A percentile compares a stretch with the other conserved stretches of the same genome.
Conservation (phyloP, 2,329 filamentous ascomycete species). For the Ophiostoma piceae region DNA sequence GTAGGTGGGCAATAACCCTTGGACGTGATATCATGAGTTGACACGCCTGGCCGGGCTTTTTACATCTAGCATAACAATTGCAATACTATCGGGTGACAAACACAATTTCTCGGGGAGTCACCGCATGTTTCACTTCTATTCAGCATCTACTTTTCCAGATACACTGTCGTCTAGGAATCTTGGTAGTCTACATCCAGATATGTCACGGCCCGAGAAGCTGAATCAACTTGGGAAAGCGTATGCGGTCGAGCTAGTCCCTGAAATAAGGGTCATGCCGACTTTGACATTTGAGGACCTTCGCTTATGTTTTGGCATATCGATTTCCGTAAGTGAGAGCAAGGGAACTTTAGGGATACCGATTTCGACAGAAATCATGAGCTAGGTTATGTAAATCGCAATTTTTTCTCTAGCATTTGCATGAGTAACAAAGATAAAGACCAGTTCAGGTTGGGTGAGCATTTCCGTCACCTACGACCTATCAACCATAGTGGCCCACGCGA, state of each 20-base stretch:
- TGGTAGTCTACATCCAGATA: conserved; percentile 3
- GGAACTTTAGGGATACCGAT: background rate
- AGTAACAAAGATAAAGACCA: background rate
- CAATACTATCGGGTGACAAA: background rate
- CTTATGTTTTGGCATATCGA: background rate
- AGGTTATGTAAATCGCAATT: background rate
- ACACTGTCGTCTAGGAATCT: background rate
- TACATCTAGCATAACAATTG: background rate
- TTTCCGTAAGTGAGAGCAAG: background rate
- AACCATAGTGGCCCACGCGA: background rate
- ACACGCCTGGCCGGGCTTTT: background rate
- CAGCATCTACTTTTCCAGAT: conserved; percentile 3
- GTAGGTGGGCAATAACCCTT: background rate
- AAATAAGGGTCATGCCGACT: background rate
- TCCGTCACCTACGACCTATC: background rate
- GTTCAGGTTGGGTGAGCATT: background rate
- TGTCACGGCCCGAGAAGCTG: background rate
- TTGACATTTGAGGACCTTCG: background rate
- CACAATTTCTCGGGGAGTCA: background rate
- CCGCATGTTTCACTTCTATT: background rate
- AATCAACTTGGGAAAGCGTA: background rate
- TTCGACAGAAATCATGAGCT: background rate
- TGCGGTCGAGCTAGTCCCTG: background rate
- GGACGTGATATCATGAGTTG: background rate
- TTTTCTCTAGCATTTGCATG: background rate